Base-by-base conservation (phyloP, 1,139 yeast genomes). In the Casaregolazyma suthepensis region DNA sequence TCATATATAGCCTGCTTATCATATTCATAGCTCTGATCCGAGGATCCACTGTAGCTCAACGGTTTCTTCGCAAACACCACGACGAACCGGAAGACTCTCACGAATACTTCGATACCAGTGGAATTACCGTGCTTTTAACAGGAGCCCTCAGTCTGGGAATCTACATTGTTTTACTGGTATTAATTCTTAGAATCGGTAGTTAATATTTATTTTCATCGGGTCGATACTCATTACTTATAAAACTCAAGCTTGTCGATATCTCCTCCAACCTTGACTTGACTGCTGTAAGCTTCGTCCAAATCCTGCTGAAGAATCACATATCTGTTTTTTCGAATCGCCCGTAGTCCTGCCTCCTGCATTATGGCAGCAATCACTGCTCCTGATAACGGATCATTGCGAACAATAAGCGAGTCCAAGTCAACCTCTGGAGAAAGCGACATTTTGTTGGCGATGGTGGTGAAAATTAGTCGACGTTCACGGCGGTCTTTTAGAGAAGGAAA, bases 311-410 rank as follows among this genome's bases (percentile, higher is more conserved):
- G 77, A 62, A 94, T 93, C 74, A 94, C 95, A 71, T 93, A 93
- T 73, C 99, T 83, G 72, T 93, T 93, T 77, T 93, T 93, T 57
- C 99, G 85, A 50, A 94, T 98, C 0, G 99, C 99, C 64, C 98
- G 82, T 63, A 94, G 79, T 61, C 99, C 99, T 29, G 99, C 99
- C 74, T 94, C 99, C 79, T 94, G 99, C 99, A 94, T 93, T 63
- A 94, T 93, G 26, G 99, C 99, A 35, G 99, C 98, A 68, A 94
- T 94, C 56, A 91, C 82, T 6, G 99, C 99, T 65, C 99, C 99
- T 44, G 96, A 87, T 58, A 94, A 78, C 45, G 99, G 96, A 69
- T 93, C 99, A 68, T 94, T 94, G 71, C 99, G 86, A 64, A 90
- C 83, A 63, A 94, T 93, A 63, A 94, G 80, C 23, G 97, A 86